Evolutionary conservation across 768 basidiomycete species (phyloP).

Genomic region (Tulasnella sp.): DNA sequence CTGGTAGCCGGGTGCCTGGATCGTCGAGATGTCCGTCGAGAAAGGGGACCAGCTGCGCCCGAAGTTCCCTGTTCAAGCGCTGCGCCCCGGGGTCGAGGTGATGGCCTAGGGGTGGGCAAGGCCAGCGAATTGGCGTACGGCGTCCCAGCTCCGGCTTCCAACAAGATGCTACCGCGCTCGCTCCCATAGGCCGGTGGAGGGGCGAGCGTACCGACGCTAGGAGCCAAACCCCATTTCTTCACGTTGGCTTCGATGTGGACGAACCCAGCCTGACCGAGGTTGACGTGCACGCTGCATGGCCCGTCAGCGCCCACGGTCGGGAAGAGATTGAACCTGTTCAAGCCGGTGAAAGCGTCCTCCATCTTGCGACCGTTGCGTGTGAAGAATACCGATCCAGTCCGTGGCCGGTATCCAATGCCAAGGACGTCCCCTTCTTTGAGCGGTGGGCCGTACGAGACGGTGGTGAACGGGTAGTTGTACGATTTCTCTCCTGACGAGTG

Average conservation of each 20-base stretch:
- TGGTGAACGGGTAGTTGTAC: constrained; percentile 94
- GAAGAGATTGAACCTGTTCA: constrained; percentile 91
- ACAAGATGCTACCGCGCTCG: constrained; percentile 92
- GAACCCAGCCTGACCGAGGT: constrained; percentile 96
- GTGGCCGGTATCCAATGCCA: constrained; percentile 93
- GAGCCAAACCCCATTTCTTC: constrained; percentile 99
- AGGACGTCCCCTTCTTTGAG: constrained; percentile 95
- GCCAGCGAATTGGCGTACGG: constrained; percentile 33
- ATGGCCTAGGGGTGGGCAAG: neutral
- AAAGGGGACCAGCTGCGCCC: constrained; percentile 52
- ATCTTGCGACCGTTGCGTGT: constrained; percentile 96
- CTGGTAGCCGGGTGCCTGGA: constrained; percentile 47
- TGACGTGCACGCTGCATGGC: constrained; percentile 94
- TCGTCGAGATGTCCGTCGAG: constrained; percentile 57
- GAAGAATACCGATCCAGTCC: constrained; percentile 98
- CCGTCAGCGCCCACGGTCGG: constrained; percentile 97
- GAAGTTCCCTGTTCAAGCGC: constrained; percentile 46
- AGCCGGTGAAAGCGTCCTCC: constrained; percentile 92
- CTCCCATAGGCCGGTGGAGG: constrained; percentile 98
- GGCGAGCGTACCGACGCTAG: constrained; percentile 94
- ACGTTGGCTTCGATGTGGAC: constrained; percentile 99
- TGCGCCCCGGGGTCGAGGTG: neutral
- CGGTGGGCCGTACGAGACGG: constrained; percentile 76
- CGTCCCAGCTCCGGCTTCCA: constrained; percentile 78
- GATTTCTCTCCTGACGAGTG: constrained; percentile 97